Base-by-base conservation (phyloP, 192 early-diverging fungal species). In the Phycomyces nitens region DNA sequence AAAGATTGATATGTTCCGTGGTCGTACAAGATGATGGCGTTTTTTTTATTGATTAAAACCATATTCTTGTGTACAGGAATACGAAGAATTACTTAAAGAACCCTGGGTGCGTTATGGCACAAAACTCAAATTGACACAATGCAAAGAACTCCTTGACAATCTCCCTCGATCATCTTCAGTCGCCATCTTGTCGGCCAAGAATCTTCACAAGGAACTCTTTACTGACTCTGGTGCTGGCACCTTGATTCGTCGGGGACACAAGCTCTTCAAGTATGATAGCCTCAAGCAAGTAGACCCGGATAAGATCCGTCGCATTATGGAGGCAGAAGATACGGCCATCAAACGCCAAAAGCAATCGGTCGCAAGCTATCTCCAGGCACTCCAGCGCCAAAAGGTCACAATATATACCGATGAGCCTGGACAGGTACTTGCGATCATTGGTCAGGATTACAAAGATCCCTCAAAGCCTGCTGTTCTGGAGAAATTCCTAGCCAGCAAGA, bases 201-300 rank as follows among this genome's bases (percentile, higher is more conserved):
- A 99, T 65, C 80, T 99, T 41, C 97, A 98, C 81, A 99, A 99
- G 82, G 97, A 99, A 78, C 80, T 99, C 53, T 99, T 99, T 62
- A 99, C 97, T 38, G 93, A 98, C 74, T 86, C 84, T 62, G 96
- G 97, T n/a, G 91, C 97, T 6, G 96, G 95, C 21, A 99, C 97
- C 5, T 80, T 99, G 53, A 94, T 99, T 51, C 92, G 95, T 58
- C 92, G 97, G 29, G 97, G 95, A 24, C 88, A 98, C 86, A 86
- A 89, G 62, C 78, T 99, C 41, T 90, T 89, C 65, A 85, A 86
- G 58, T 83, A 87, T 70, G 71, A 83, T 59, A 79, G 74, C 18
- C 71, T 93, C 56, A 80, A 83, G 1, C 75, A 88, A 15, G 67
- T 91, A 3, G 94, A 99, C 76, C 73, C 84, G 58, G 90, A 92